Conservation (phyloP, 257 asterid genomes). For the Striga asiatica region DNA sequence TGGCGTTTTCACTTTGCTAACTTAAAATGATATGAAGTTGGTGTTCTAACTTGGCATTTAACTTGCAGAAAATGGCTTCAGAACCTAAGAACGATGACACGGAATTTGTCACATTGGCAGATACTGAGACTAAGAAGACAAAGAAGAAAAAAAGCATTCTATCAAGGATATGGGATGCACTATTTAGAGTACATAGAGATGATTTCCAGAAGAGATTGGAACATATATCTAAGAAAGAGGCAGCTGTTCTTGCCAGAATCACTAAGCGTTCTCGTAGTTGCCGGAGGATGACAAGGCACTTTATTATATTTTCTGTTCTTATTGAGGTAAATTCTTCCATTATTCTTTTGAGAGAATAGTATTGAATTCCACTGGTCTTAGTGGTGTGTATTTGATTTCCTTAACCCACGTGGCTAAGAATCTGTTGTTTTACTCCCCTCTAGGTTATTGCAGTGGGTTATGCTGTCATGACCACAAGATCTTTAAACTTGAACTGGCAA, state of each 20-base stretch:
- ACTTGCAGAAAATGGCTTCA: slow-evolving; percentile 44
- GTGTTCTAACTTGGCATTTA: slow-evolving; percentile 7
- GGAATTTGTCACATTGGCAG: slow-evolving; percentile 33
- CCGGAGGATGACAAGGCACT: slow-evolving; percentile 48
- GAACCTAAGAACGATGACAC: slow-evolving; percentile 38
- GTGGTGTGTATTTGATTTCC: too few relatives aligned
- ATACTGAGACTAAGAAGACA: slow-evolving; percentile 29
- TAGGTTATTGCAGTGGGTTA: slow-evolving; percentile 81
- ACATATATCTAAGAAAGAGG: slow-evolving; percentile 85
- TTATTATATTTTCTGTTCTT: slow-evolving; percentile 48
- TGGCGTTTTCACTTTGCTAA: not conserved
- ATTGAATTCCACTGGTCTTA: not conserved
- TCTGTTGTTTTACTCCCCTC: not conserved
- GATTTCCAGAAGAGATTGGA: slow-evolving; percentile 88
- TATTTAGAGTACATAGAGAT: slow-evolving; percentile 53
- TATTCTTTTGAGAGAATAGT: not conserved
- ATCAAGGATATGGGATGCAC: slow-evolving; percentile 61
- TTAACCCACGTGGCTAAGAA: not conserved
- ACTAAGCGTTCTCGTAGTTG: slow-evolving; percentile 51
- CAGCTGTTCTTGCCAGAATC: slow-evolving; percentile 52
- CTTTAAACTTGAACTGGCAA: slow-evolving; percentile 65
- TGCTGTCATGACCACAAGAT: slow-evolving; percentile 76
- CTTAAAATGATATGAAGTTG: not conserved
- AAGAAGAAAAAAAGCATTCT: slow-evolving; percentile 64
- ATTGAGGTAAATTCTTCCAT: slow-evolving; percentile 48